A percentile compares a stretch with the other conserved stretches of the same genome.
These are phyloP conservation scores for Saturnispora ahearnii DNA, from an alignment of 805 yeast genomes.

Conservation along the genomic window DNA sequence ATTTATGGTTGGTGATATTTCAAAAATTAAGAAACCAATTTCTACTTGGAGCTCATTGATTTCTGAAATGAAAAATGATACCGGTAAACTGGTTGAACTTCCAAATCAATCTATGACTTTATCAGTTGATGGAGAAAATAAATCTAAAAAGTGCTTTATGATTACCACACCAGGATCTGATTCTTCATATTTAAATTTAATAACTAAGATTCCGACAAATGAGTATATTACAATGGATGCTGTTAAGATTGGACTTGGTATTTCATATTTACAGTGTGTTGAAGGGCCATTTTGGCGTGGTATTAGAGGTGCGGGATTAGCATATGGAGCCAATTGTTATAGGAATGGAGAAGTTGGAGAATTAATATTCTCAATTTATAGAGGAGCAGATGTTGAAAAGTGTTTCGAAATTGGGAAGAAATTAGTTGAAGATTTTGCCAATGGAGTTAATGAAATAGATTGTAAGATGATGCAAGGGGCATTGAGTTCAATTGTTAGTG, in stretches of 20 bases:
- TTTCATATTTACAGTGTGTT: slow-evolving; percentile 70
- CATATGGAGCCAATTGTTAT: slow-evolving; percentile 72
- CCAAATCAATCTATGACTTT: slow-evolving; percentile 48
- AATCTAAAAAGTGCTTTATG: slow-evolving; percentile 48
- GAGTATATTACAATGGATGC: slow-evolving; percentile 50
- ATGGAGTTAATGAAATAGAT: slow-evolving; percentile 49
- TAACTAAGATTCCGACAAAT: slow-evolving; percentile 48
- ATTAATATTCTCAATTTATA: slow-evolving; percentile 56
- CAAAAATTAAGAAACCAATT: slow-evolving; percentile 44
- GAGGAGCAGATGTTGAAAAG: slow-evolving; percentile 75
- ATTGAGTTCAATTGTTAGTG: slow-evolving; percentile 63
- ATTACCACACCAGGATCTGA: slow-evolving; percentile 78
- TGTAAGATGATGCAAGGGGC: slow-evolving; percentile 59
- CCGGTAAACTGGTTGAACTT: slow-evolving; percentile 20
- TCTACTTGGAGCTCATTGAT: slow-evolving; percentile 44
- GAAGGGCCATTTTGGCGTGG: slow-evolving; percentile 98
- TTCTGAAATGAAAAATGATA: slow-evolving; percentile 5
- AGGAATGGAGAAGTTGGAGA: slow-evolving; percentile 58
- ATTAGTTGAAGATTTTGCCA: slow-evolving; percentile 52
- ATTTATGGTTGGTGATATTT: slow-evolving; percentile 61
- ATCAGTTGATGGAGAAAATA: slow-evolving; percentile 46
- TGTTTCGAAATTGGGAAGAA: slow-evolving; percentile 51
- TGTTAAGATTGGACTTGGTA: slow-evolving; percentile 61
- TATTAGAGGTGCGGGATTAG: slow-evolving; percentile 88
- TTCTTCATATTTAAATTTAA: slow-evolving; percentile 56